These are phyloP conservation scores for Mortierella sp. DNA, from an alignment of 371 early-diverging fungal genomes.

Conservation along the genomic window DNA sequence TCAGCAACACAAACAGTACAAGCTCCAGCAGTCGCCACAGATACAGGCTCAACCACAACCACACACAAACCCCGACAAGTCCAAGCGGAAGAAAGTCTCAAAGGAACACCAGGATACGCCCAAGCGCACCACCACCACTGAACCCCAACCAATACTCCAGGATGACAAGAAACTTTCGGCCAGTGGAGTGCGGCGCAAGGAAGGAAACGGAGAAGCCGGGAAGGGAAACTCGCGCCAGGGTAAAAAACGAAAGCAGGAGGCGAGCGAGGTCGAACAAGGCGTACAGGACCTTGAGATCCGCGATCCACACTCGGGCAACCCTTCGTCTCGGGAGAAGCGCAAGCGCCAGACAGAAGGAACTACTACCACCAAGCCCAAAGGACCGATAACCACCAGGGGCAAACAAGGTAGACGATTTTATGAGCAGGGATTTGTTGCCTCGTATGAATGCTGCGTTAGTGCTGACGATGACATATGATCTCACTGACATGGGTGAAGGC, in stretches of 20 bases:
- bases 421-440: background rate
- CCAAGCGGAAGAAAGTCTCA: conserved; percentile 14
- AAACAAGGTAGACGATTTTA: conserved; percentile 20
- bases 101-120: background rate
- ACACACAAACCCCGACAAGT: background rate
- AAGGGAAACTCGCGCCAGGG: background rate
- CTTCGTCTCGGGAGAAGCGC: background rate
- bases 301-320: background rate
- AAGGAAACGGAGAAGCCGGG: background rate
- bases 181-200: background rate
- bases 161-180: background rate
- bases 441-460: background rate
- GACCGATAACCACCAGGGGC: background rate
- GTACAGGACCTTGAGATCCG: conserved; percentile 1
- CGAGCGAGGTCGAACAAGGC: background rate
- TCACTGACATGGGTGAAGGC: conserved; percentile 44
- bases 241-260: background rate
- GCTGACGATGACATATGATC: background rate
- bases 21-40: background rate
- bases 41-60: background rate
- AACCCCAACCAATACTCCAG: background rate
- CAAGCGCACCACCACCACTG: background rate
- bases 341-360: background rate
- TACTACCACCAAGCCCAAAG: background rate
- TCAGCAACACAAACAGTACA: background rate